Evolutionary conservation across 805 yeast genomes (phyloP).

Genomic region (Metschnikowia amazonensis): DNA sequence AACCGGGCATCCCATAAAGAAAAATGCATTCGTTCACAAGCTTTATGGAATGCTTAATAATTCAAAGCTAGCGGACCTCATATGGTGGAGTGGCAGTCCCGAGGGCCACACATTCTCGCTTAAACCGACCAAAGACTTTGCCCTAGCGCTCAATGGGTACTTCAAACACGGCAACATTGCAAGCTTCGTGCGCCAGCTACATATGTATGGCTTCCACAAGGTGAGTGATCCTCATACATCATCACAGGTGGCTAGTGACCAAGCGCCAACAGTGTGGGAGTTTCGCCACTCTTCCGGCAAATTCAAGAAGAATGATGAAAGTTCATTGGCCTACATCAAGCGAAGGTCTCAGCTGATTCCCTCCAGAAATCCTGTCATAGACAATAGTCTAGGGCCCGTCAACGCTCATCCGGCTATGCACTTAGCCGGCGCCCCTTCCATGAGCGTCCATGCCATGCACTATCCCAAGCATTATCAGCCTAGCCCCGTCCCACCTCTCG

Average conservation of each 20-base stretch:
- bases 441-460: background rate
- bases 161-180: constrained; percentile 95
- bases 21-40: constrained; percentile 57
- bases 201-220: constrained; percentile 96
- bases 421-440: background rate
- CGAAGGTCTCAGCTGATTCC: constrained; percentile 43
- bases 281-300: constrained; percentile 51
- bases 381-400: background rate
- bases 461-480: constrained; percentile 1
- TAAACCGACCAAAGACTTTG: constrained; percentile 62
- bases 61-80: constrained; percentile 30
- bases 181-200: constrained; percentile 87
- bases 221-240: constrained; percentile 43
- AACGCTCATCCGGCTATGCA: background rate
- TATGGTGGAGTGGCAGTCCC: constrained; percentile 44
- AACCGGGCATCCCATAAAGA: constrained; percentile 36
- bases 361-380: constrained; percentile 3
- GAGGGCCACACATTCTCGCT: constrained; percentile 57
- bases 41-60: constrained; percentile 39
- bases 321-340: constrained; percentile 42
- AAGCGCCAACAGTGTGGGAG: constrained; percentile 47
- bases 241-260: constrained; percentile 11
- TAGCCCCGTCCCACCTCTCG: background rate
- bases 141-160: constrained; percentile 59
- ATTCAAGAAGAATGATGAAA: constrained; percentile 47